Percentiles rank a stretch among this genome's conserved stretches.
Evolutionary conservation across 768 basidiomycete genomes (phyloP).

Genomic region (Coprinopsis sp.): DNA sequence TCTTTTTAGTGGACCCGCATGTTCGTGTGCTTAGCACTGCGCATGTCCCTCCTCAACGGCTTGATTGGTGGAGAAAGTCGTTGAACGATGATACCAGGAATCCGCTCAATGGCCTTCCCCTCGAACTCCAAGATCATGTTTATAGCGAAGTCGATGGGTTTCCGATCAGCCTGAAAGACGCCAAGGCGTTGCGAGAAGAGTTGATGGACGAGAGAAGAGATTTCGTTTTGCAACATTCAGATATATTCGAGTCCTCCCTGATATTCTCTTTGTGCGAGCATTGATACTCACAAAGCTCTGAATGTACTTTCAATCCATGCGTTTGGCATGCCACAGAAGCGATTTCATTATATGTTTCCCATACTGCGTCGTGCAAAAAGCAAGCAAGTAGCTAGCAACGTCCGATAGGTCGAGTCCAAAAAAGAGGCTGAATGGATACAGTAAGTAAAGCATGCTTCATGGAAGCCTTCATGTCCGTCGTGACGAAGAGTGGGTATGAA

Average conservation of each 20-base stretch:
- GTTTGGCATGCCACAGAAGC: too few species aligned
- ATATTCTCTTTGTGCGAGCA: slow-evolving; percentile 1
- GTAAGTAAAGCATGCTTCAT: too few species aligned
- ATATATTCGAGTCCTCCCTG: background rate
- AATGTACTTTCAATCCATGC: too few species aligned
- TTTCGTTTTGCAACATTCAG: slow-evolving; percentile 11
- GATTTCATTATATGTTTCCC: too few species aligned
- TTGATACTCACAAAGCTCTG: too few species aligned
- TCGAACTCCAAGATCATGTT: slow-evolving; percentile 22
- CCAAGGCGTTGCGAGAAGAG: slow-evolving; percentile 24
- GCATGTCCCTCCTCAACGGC: slow-evolving; percentile 23
- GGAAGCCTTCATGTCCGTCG: too few species aligned
- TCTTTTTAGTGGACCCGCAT: slow-evolving; percentile 35
- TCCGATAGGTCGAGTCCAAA: too few species aligned
- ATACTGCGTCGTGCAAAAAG: too few species aligned
- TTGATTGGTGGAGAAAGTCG: slow-evolving; percentile 23
- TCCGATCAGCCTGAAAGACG: slow-evolving; percentile 24
- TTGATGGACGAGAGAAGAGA: slow-evolving; percentile 29
- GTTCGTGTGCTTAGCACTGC: slow-evolving; percentile 20
- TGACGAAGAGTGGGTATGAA: too few species aligned
- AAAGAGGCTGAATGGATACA: too few species aligned
- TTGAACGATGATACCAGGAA: slow-evolving; percentile 1
- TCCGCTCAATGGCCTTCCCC: slow-evolving; percentile 16
- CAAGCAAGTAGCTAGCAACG: too few species aligned
- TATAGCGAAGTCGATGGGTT: slow-evolving; percentile 20